Percentiles rank a stretch among this genome's conserved stretches.
Evolutionary conservation across 257 asterid genomes (phyloP).

Genomic region (Verbascum thapsus): DNA sequence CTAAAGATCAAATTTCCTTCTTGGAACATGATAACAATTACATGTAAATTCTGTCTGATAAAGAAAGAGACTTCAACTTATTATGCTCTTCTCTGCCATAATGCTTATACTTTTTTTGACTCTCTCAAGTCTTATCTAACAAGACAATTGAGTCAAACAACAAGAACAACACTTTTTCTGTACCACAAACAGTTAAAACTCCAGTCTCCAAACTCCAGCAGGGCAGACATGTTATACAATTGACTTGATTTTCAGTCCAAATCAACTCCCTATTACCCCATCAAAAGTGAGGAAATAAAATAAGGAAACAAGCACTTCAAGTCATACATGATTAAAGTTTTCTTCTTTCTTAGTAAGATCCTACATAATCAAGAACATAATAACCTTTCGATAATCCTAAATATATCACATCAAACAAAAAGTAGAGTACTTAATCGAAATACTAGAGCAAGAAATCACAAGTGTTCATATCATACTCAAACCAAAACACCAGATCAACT

Average conservation of each 20-base stretch:
- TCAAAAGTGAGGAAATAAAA: conserved; percentile 8
- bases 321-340: conserved; percentile 22
- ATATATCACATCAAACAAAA: too few relatives aligned
- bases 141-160: background rate
- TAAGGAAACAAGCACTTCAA: conserved; percentile 16
- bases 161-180: conserved; percentile 13
- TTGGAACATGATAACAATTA: conserved; percentile 7
- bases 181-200: conserved; percentile 7
- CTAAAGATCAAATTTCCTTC: conserved; percentile 5
- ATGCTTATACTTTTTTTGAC: conserved; percentile 4
- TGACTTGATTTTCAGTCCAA: conserved; percentile 17
- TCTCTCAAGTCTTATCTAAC: too few relatives aligned
- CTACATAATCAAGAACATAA: conserved; percentile 17
- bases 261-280: background rate
- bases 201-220: conserved; percentile 23
- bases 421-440: background rate
- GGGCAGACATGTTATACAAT: too few relatives aligned
- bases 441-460: conserved; percentile 6
- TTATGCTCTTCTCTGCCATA: conserved; percentile 2
- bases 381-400: background rate
- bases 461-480: conserved; percentile 18
- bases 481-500: conserved; percentile 30
- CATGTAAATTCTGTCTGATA: background rate
- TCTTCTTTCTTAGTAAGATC: conserved; percentile 14
- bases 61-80: too few relatives aligned